Conservation (phyloP, 148 eudicot genomes). For the Persicaria tinctoria region DNA sequence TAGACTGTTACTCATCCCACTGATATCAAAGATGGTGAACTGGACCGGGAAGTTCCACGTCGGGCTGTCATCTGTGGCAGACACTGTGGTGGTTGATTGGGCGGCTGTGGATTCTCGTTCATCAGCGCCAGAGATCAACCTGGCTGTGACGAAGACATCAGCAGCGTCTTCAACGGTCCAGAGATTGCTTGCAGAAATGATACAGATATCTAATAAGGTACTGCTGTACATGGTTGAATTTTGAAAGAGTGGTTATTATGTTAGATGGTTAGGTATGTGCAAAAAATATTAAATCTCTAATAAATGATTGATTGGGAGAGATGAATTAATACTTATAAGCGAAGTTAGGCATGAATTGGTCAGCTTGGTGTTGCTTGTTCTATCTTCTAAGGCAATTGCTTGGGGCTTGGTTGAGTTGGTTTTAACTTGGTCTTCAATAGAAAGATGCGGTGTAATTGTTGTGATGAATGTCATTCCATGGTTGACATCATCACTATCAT, state of each 20-base stretch:
- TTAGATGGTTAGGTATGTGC: neutral
- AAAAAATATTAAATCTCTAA: neutral
- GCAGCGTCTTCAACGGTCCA: neutral
- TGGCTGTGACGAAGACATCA: conserved; percentile 5
- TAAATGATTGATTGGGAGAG: neutral
- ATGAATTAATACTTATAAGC: neutral
- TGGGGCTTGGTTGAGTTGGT: neutral
- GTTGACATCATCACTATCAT: neutral
- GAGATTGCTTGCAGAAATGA: conserved; percentile 12
- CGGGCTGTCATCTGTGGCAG: neutral
- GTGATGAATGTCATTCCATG: neutral
- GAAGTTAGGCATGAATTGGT: neutral
- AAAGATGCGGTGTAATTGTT: too few relatives aligned
- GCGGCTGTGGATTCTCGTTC: neutral
- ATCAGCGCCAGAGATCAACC: conserved; percentile 1
- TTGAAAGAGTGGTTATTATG: neutral
- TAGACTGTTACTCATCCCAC: neutral
- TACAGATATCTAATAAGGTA: conserved; percentile 9
- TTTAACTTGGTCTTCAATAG: neutral
- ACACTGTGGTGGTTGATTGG: neutral
- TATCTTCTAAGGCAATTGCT: neutral
- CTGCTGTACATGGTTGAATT: neutral
- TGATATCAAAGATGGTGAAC: neutral
- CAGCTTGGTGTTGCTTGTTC: neutral
- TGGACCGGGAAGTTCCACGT: conserved; percentile 9